Percentiles rank a stretch among this genome's conserved stretches.
Conservation (phyloP, 2,329 filamentous ascomycete species). For the Teratosphaeria pseudoeucalypti region DNA sequence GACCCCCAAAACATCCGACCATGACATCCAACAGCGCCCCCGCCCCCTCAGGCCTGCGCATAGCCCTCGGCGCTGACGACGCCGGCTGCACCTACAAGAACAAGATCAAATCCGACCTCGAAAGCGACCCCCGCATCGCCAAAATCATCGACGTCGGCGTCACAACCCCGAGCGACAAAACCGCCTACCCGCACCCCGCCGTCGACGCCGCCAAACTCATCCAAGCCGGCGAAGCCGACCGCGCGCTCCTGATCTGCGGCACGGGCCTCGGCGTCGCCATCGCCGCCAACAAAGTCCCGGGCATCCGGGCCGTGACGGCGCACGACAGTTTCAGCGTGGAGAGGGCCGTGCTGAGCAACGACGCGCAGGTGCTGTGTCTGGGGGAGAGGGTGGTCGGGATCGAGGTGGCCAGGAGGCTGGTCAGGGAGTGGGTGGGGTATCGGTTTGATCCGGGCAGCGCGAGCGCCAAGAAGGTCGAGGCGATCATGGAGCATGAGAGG, state of each 20-base stretch:
- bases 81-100: conserved; percentile 72
- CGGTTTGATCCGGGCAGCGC: conserved; percentile 60
- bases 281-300: conserved; percentile 77
- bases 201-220: conserved; percentile 60
- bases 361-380: conserved; percentile 79
- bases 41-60: conserved; percentile 28
- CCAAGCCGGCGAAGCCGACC: conserved; percentile 55
- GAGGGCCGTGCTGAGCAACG: conserved; percentile 69
- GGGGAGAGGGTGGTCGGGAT: conserved; percentile 74
- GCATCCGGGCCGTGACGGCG: conserved; percentile 76
- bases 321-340: conserved; percentile 81
- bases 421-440: conserved; percentile 76
- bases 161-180: conserved; percentile 56
- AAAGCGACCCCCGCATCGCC: conserved; percentile 54
- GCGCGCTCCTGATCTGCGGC: conserved; percentile 73
- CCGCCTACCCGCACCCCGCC: conserved; percentile 70
- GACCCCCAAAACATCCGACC: conserved; percentile 1
- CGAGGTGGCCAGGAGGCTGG: conserved; percentile 67
- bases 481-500: conserved; percentile 39
- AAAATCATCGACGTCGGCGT: conserved; percentile 67
- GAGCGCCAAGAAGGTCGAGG: conserved; percentile 47
- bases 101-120: conserved; percentile 62
- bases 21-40: conserved; percentile 10
- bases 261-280: conserved; percentile 83
- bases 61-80: conserved; percentile 57